Conservation (phyloP, 2,329 filamentous ascomycete species). For the Pseudogymnoascus sp. region DNA sequence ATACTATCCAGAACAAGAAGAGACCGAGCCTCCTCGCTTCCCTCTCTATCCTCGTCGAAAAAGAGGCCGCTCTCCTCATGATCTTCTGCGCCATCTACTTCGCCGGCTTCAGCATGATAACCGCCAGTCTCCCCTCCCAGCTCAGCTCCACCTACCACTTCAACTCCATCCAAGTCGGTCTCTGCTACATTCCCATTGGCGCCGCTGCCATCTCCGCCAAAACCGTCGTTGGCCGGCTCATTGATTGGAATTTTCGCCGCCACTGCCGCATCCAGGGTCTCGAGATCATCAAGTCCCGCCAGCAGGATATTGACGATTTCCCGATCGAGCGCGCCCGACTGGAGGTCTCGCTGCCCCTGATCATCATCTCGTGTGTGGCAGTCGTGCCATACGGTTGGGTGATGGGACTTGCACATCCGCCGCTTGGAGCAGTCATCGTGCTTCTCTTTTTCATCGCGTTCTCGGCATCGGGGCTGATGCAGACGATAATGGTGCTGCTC, state of each 20-base stretch:
- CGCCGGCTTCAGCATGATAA: constrained; percentile 25
- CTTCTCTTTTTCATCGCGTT: constrained; percentile 18
- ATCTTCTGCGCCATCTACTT: constrained; percentile 24
- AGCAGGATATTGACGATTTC: constrained; percentile 11
- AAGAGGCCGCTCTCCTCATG: constrained; percentile 21
- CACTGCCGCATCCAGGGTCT: constrained; percentile 18
- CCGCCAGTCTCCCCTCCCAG: constrained; percentile 22
- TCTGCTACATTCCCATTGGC: constrained; percentile 37
- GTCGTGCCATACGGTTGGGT: constrained; percentile 14
- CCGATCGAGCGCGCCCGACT: constrained; percentile 13
- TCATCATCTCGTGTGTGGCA: not conserved
- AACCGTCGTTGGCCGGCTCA: constrained; percentile 42
- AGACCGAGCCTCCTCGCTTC: constrained; percentile 19
- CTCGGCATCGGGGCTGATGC: constrained; percentile 13
- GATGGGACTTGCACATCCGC: not conserved
- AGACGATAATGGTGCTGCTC: constrained; percentile 13
- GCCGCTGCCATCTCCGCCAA: constrained; percentile 42
- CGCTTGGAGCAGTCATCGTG: constrained; percentile 13
- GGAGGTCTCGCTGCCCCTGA: constrained; percentile 13
- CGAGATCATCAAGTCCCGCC: constrained; percentile 7
- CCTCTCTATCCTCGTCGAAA: constrained; percentile 21
- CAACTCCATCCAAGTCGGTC: constrained; percentile 28
- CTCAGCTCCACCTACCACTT: constrained; percentile 27
- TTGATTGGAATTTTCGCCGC: constrained; percentile 63
- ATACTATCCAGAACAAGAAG: constrained; percentile 12